phyloP scores from a whole-genome alignment of 257 asterid species.

The Craterostigma plantagineum region DNA sequence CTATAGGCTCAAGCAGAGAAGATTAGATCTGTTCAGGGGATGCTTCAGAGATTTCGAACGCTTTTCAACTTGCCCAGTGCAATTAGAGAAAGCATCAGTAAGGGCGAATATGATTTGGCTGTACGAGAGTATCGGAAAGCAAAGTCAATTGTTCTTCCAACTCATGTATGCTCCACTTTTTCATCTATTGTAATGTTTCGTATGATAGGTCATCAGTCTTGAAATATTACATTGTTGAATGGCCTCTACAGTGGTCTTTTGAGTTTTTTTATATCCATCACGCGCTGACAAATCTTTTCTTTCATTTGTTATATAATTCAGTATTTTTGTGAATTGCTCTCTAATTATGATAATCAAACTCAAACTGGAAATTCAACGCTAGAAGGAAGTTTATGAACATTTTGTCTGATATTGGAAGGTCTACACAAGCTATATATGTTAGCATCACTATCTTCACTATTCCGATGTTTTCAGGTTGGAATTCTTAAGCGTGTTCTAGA shows the following conservation, averaged over 20 bases:
- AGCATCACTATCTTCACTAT: neutral
- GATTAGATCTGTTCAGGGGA: constrained; percentile 95
- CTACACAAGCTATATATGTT: neutral
- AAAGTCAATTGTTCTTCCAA: constrained; percentile 93
- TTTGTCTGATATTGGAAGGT: neutral
- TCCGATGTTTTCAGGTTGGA: constrained; percentile 50
- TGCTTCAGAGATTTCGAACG: constrained; percentile 97
- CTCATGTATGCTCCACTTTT: constrained; percentile 45
- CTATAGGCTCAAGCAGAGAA: constrained; percentile 92
- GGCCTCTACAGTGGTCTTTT: too few species aligned
- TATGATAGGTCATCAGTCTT: too few species aligned
- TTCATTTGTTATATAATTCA: too few species aligned
- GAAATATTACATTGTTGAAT: too few species aligned
- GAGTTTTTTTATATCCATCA: too few species aligned
- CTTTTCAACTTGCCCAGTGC: constrained; percentile 95
- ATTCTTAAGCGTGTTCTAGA: constrained; percentile 65
- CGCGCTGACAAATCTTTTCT: too few species aligned
- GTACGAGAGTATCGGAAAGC: constrained; percentile 98
- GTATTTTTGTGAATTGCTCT: too few species aligned
- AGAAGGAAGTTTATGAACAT: too few species aligned
- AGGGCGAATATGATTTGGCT: constrained; percentile 96
- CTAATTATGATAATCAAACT: too few species aligned
- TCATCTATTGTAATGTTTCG: too few species aligned
- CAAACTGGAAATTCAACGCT: too few species aligned
- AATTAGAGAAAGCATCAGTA: constrained; percentile 81